Conservation (phyloP, 805 yeast genomes). For the Teunomyces gatunensis region DNA sequence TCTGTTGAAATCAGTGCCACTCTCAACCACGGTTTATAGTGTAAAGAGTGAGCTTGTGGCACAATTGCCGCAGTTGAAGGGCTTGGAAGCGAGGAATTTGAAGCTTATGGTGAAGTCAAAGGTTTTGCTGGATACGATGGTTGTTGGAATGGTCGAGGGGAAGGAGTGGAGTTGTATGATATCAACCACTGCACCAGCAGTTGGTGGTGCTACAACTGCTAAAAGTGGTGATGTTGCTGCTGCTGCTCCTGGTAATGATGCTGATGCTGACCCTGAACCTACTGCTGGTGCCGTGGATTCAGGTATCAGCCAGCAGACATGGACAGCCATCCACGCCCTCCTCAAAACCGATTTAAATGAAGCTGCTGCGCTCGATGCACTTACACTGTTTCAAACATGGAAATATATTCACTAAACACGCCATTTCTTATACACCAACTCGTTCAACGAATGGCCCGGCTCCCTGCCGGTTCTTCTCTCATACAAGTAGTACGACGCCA, state of each 20-base stretch:
- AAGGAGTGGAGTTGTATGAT: constrained; percentile 2
- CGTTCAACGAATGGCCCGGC: constrained; percentile 59
- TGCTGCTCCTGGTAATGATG: neutral
- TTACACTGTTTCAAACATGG: constrained; percentile 11
- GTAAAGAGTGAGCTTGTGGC: constrained; percentile 38
- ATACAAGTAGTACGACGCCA: constrained; percentile 59
- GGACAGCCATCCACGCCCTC: constrained; percentile 18
- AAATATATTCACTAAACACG: neutral
- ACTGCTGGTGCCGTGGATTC: constrained; percentile 3
- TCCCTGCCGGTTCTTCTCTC: constrained; percentile 58
- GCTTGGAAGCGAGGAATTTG: constrained; percentile 36
- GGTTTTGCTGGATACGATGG: constrained; percentile 53
- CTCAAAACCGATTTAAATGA: constrained; percentile 20
- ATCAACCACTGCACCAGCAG: neutral
- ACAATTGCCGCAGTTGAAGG: constrained; percentile 18
- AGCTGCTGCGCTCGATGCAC: constrained; percentile 13
- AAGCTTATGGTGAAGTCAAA: constrained; percentile 60
- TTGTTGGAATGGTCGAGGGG: constrained; percentile 19
- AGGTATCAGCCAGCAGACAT: constrained; percentile 13
- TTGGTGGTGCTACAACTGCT: neutral
- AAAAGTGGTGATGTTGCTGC: neutral
- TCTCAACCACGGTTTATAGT: constrained; percentile 31
- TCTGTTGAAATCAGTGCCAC: constrained; percentile 20
- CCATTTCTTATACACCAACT: constrained; percentile 39
- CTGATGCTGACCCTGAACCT: constrained; percentile 1